Evolutionary conservation across 2,329 filamentous ascomycete genomes (phyloP).

Genomic region (Magnaporthales sp.): DNA sequence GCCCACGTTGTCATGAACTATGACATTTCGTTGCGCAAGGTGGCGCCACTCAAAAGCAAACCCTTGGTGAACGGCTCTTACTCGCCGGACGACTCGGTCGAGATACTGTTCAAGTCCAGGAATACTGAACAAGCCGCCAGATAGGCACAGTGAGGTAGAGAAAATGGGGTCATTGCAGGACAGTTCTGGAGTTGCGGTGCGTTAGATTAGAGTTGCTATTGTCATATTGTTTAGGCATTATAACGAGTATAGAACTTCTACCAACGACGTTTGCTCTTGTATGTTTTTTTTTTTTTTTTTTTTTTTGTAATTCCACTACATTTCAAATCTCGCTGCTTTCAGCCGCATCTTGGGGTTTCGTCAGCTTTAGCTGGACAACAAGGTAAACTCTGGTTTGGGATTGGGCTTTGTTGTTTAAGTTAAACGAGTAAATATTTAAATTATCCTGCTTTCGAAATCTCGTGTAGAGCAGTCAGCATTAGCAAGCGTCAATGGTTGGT

Average conservation of each 20-base stretch:
- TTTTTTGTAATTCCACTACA: no score
- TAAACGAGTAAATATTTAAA: no score
- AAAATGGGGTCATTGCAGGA: background rate
- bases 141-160: background rate
- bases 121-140: background rate
- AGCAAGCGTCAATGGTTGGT: no score
- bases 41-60: background rate
- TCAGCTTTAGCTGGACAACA: no score
- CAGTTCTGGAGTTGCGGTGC: background rate
- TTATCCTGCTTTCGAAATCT: no score
- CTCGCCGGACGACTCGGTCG: background rate
- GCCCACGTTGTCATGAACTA: background rate
- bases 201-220: background rate
- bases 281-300: no score
- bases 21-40: background rate
- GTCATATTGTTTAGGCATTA: background rate
- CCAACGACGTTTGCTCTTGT: background rate
- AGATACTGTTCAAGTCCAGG: background rate
- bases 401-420: no score
- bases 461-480: no score
- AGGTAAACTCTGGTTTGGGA: no score
- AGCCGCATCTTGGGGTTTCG: no score
- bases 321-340: no score
- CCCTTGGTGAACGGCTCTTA: background rate
- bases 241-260: background rate